Evolutionary conservation across 768 basidiomycete genomes (phyloP), one percentile per base, ranked within the genome.

Genomic region (Punctularia strigosozonata): DNA sequence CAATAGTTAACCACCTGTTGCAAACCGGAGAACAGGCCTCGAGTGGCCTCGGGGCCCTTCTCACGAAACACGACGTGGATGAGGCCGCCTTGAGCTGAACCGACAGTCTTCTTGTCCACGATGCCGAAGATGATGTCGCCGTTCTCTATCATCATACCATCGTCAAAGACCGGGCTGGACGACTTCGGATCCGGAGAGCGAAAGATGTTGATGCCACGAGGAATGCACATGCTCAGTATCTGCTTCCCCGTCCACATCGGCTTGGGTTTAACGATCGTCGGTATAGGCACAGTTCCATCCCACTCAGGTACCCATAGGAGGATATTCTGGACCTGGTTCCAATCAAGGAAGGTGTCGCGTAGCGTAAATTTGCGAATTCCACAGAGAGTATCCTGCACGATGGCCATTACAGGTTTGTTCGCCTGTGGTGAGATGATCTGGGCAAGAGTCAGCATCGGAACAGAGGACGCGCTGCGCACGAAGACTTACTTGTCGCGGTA

Each of bases 341-440:
- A 95, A 48, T 98, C 95, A 55, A 95, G 63, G 65, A 98, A 97
- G 14, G 80, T 77, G 54, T 98, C 95, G 19, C 92, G 88, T 5
- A 98, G 66, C 0, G 95, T 98, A 56, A 98, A 90, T 60, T 98
- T 98, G 41, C 95, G 82, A 39, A 98, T 80, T 52, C 95, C 95
- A 53, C 91, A 95, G 1, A 99, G 78, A 1, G 95, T 98, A 55
- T 99, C 95, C 58, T 99, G 95, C 22, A 99, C 94, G 50, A 99
- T 98, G 43, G 90, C 95, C 94, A 99, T 99, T 50, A 97, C 92
- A 14, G 94, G 94, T 61, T 97, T 97, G 66, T 98, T 99, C 37
- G 94, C 94, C 70, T 99, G 95, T 0, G 95, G 95, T 5, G 94
- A 98, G 47, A 99, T 90, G 51, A 99, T 99, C 89, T 99, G 49